Evolutionary conservation across 139 green algal genomes (phyloP), one percentile per base, ranked within the genome.

Genomic region (Pedinophyceae sp.): DNA sequence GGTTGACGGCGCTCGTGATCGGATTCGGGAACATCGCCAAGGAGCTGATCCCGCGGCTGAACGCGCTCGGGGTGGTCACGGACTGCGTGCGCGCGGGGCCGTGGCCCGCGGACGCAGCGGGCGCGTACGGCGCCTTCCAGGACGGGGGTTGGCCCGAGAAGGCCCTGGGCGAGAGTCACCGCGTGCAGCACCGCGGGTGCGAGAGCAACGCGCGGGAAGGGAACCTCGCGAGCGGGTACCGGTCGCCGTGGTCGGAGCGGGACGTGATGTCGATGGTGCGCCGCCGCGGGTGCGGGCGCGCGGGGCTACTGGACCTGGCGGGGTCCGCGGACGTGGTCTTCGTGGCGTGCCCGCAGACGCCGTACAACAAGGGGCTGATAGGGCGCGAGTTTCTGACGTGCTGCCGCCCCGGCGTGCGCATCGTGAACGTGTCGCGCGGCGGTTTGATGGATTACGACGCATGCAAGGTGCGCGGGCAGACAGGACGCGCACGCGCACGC

Each of bases 401-500:
- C 25, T 73, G 68, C 64, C 74, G 73, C 51, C 64, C 29, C 6
- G 71, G 65, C 1, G 65, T 78, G 2, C 52, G 50, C 13, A 68
- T 84, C 10, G 60, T 86, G 1, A 86, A 86, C 54, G 59, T 86
- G 27, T 60, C 57, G 2, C 17, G 66, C 2, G 78, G 78, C 2
- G 71, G 71, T 2, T 55, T 87, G 49, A 54, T 86, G 4, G 63
- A 87, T 15, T 73, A 79, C 27, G 52, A 57, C 0, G 63, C 74
- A 2, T 52, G n/a, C n/a, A n/a, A n/a, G n/a, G n/a, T n/a, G n/a
- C n/a, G n/a, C n/a, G n/a, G n/a, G n/a, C n/a, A n/a, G n/a, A n/a
- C n/a, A n/a, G n/a, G n/a, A n/a, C n/a, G n/a, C n/a, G n/a, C n/a
- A n/a, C n/a, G n/a, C n/a, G n/a, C n/a, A n/a, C n/a, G n/a, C n/a